Percentiles rank a stretch among this genome's conserved stretches.
phyloP scores from a whole-genome alignment of 1,284 basidiomycete species.

The Cryptococcus maquisensis region DNA sequence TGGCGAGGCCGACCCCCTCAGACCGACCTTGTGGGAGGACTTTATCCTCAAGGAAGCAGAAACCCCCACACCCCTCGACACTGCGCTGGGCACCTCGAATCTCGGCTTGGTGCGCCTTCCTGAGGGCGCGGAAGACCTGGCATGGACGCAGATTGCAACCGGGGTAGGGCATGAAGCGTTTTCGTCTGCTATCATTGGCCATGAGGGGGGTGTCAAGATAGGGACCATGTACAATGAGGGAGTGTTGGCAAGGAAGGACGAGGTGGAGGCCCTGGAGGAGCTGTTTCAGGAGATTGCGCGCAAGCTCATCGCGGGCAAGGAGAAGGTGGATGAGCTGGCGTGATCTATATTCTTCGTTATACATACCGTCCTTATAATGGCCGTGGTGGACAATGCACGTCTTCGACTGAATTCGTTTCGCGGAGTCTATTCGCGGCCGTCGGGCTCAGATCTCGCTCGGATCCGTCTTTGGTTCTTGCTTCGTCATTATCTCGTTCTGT shows the following conservation, averaged over 20 bases:
- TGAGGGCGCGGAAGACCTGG: neutral
- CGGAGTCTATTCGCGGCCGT: too few relatives aligned
- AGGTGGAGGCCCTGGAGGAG: slow-evolving; percentile 11
- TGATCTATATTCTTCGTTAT: too few relatives aligned
- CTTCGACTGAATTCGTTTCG: too few relatives aligned
- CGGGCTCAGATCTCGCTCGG: too few relatives aligned
- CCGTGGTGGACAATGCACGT: too few relatives aligned
- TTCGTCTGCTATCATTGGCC: neutral
- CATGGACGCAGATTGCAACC: neutral
- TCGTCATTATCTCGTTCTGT: too few relatives aligned
- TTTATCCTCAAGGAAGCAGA: slow-evolving; percentile 21
- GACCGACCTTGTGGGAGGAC: slow-evolving; percentile 38
- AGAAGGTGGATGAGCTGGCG: neutral
- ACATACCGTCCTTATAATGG: too few relatives aligned
- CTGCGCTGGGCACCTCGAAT: slow-evolving; percentile 12
- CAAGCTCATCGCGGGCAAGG: neutral
- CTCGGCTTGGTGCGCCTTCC: neutral
- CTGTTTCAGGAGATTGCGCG: slow-evolving; percentile 8
- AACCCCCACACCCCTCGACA: slow-evolving; percentile 10
- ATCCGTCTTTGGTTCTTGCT: too few relatives aligned
- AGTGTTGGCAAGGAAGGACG: slow-evolving; percentile 8
- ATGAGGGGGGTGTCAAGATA: slow-evolving; percentile 25
- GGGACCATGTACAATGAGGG: slow-evolving; percentile 26
- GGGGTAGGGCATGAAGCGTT: neutral
- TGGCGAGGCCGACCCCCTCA: slow-evolving; percentile 10